Evolutionary conservation across 1,284 basidiomycete species (phyloP), one percentile per base, ranked within the genome.

Genomic region (Serendipita sp.): DNA sequence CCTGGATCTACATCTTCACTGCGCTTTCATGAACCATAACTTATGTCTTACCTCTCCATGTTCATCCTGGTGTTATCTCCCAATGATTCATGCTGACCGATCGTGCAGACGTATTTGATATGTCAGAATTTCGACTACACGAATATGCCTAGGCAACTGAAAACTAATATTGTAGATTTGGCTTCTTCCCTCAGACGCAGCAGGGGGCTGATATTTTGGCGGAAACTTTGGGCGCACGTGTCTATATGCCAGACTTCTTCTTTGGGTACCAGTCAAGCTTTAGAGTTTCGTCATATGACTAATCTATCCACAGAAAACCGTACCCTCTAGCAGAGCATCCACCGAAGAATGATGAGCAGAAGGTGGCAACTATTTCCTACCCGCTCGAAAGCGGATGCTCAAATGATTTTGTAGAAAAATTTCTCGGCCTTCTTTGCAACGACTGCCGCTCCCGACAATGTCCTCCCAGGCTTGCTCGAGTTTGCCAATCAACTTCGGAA

Each of bases 221-320:
- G 0, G 72, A 75, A 13, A 70, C 76, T 13, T 70, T 82, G 34
- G 75, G 78, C 22, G 77, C 77, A 3, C 76, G 76, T 30, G 79
- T 85, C 15, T 76, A 82, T 67, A 82, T 85, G 79, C 83, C 83
- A 34, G 82, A 85, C 71, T 83, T 84, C 71, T 83, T 85, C 71
- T 58, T 58, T 32, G 53, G 53, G 53, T 58, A 58, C 4, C 2
- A 26, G 1, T 10, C 30, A 35, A 4, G 10, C 8, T 22, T 58
- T 30, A 12, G 4, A 5, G 47, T 55, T 65, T 38, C 38, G 50
- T 26, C 22, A 58, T n/a, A 30, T 1, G 34, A 12, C 47, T 26
- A 17, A 53, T 3, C 4, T 12, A 13, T 30, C 12, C n/a, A 22
- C 38, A 50, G 61, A 62, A 72, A 72, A 61, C 76, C 82, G 0